phyloP scores from a whole-genome alignment of 805 yeast genomes.

The Jamesozyma rosinii region DNA sequence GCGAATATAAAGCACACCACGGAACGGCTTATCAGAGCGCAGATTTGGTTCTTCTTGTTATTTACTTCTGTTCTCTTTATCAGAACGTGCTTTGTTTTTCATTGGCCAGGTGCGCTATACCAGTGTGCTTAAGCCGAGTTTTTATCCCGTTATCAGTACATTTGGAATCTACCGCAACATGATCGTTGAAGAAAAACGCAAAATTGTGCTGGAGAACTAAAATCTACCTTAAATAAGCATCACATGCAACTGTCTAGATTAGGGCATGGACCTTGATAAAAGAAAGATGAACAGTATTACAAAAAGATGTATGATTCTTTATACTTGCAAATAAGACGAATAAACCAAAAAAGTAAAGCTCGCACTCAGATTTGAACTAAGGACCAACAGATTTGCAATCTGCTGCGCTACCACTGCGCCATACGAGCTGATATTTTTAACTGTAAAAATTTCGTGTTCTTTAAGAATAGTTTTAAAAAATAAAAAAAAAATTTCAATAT shows the following conservation, averaged over 20 bases:
- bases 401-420: conserved; percentile 99
- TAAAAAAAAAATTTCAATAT: no score
- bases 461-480: no score
- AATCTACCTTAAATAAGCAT: no score
- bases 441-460: not conserved
- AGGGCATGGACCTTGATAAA: no score
- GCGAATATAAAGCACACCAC: not conserved
- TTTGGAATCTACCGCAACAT: not conserved
- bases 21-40: not conserved
- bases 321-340: not conserved
- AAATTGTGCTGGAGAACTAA: not conserved
- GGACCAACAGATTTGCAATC: conserved; percentile 99
- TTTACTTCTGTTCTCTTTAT: not conserved
- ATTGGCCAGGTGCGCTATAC: not conserved
- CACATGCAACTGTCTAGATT: no score
- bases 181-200: not conserved
- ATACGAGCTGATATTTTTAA: conserved; percentile 40
- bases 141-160: not conserved
- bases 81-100: not conserved
- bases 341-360: conserved; percentile 42
- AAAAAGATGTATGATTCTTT: no score
- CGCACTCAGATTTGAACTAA: conserved; percentile 92
- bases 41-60: not conserved
- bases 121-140: not conserved
- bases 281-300: no score